Evolutionary conservation across 1,284 basidiomycete species (phyloP).

Genomic region (Takashimella tepidaria): DNA sequence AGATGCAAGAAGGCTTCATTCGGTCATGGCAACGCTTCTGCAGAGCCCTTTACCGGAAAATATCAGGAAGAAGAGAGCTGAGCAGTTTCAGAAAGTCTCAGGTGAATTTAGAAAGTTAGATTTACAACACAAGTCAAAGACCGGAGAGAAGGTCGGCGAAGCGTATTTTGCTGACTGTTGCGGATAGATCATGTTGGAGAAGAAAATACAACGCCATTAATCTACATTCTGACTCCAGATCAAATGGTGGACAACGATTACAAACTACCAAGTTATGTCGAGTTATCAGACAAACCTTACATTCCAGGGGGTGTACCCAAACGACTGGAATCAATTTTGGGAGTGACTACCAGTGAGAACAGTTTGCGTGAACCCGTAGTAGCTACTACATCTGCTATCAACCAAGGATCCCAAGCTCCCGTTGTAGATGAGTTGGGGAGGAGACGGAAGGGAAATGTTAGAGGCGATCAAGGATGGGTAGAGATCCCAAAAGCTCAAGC

Average conservation of each 20-base stretch:
- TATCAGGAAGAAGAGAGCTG: constrained; percentile 65
- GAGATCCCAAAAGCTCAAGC: constrained; percentile 60
- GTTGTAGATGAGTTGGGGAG: constrained; percentile 11
- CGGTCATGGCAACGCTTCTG: constrained; percentile 75
- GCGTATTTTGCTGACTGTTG: constrained; percentile 1
- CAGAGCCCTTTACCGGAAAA: constrained; percentile 66
- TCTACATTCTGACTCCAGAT: constrained; percentile 68
- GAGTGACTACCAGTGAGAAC: not conserved
- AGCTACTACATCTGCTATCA: not conserved
- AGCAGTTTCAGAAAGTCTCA: constrained; percentile 26
- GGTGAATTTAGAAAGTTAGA: constrained; percentile 16
- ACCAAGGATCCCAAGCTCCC: not conserved
- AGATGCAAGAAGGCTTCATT: constrained; percentile 74
- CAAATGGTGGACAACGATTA: constrained; percentile 91
- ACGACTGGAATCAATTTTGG: constrained; percentile 7
- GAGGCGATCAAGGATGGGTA: constrained; percentile 57
- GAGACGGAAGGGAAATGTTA: constrained; percentile 50
- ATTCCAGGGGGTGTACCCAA: constrained; percentile 27
- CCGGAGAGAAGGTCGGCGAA: too few relatives aligned
- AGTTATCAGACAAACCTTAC: constrained; percentile 30
- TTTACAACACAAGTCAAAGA: too few relatives aligned
- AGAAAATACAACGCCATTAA: constrained; percentile 50
- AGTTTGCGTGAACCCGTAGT: not conserved
- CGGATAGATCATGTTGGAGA: constrained; percentile 6
- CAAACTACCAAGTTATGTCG: constrained; percentile 71